Evolutionary conservation across 305 asterid genomes (phyloP), one percentile per base, ranked within the genome.

Genomic region (Lippia alba): DNA sequence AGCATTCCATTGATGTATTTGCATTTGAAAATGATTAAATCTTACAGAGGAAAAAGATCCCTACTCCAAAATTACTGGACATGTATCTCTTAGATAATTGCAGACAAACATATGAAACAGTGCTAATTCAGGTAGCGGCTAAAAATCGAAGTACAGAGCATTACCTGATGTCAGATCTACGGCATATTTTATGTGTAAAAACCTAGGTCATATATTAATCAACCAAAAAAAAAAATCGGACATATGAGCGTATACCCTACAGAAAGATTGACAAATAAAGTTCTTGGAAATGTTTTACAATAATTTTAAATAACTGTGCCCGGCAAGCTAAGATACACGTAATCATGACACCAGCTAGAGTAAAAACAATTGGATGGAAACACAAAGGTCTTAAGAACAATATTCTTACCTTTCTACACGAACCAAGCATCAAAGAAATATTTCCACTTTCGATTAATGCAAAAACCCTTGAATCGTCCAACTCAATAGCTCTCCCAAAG

Each of bases 391-490:
- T 57, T 50, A 55, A 69, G 64, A 36, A 72, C 34, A 73, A 53
- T 39, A 3, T 75, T 18, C 72, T 78, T 83, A 90, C 98, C 96
- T 87, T 86, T 74, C 96, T 84, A 78, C 75, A 87, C 10, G 89
- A 85, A 73, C 97, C 96, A 58, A 92, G 98, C 96, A 90, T 92
- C 89, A 90, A 75, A 46, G 83, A 87, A 49, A 89, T 82, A 75
- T 94, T 91, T 77, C 97, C 99, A 79, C 99, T 94, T 81, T 92
- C 98, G 72, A 89, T 83, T 87, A 85, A 79, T 30, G 98, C 92
- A 85, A 92, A 94, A 64, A 90, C 81, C 83, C 92, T 89, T 56
- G 94, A 83, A n/a, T 80, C 85, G 14, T 92, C 97, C 85, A 92
- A 79, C 85, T 94, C 99, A 75, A 86, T 67, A 77, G 99, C 96